Base-by-base conservation (phyloP, 2,329 filamentous ascomycete genomes). In the Aspergillus sp. region DNA sequence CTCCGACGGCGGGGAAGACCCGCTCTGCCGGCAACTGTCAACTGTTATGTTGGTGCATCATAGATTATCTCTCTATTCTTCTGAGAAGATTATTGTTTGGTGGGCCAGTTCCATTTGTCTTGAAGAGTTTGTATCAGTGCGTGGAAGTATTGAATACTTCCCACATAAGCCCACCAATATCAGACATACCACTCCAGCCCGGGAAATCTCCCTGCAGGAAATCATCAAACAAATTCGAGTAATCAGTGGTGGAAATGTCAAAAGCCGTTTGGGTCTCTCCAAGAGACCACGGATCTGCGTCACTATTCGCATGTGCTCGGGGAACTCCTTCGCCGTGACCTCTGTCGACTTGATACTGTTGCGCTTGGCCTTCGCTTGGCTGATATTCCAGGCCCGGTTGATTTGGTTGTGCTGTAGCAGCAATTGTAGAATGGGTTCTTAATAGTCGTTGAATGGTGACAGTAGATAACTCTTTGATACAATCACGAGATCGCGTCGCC, bases 401-500 rank as follows among this genome's bases (percentile, higher is more conserved):
- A 34, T 22, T 11, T n/a, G 34, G n/a, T 7, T 43, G 34, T 4
- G 41, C 11, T 13, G 34, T 23, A 13, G n/a, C 19, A 34, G 15
- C n/a, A 15, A 23, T 17, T n/a, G 23, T 17, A 9, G 46, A 31
- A 23, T 51, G 55, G 7, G 47, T 31, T 25, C 15, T 52, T 11
- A 57, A 46, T 30, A 71, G 61, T 9, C 68, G 64, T 47, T 70
- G 69, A 7, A 75, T 59, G 0, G 71, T 74, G 9, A 67, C 65
- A n/a, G 63, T 60, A 1, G 68, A 73, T 43, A 75, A 41, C 13
- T 74, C 70, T 19, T 72, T 69, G 15, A 75, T 68, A 25, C 72
- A 75, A 45, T 75, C 72, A 7, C 72, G 66, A 5, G 72, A 71
- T 13, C 70, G 61, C 30, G 68, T 69, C 19, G 82, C 83, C 4